Evolutionary conservation across 345 rosid genomes (phyloP).

Genomic region (Alliaria petiolata): DNA sequence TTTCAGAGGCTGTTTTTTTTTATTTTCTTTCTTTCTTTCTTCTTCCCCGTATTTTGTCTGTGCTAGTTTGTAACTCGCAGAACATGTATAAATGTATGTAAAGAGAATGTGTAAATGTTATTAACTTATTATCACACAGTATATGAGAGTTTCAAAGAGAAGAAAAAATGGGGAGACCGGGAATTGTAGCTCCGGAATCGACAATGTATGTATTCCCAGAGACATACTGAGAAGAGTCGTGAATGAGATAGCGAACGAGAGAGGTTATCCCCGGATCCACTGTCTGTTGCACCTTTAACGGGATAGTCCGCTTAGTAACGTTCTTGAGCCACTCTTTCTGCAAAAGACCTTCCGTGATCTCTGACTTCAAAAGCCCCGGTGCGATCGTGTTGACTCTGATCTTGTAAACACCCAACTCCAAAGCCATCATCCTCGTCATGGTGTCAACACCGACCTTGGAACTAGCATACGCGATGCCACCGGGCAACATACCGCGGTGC

Average conservation of each 20-base stretch:
- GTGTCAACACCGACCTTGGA: slow-evolving; percentile 59
- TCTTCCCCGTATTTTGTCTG: no score
- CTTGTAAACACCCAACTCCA: slow-evolving; percentile 60
- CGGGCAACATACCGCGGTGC: slow-evolving; percentile 51
- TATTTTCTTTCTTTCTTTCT: no score
- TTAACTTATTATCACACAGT: slow-evolving; percentile 14
- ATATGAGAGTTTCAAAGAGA: slow-evolving; percentile 42
- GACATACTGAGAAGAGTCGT: slow-evolving; percentile 56
- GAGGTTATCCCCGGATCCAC: slow-evolving; percentile 68
- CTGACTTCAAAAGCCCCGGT: slow-evolving; percentile 70
- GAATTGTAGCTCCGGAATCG: slow-evolving; percentile 58
- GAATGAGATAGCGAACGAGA: slow-evolving; percentile 60
- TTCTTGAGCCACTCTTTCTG: slow-evolving; percentile 54
- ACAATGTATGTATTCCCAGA: slow-evolving; percentile 61
- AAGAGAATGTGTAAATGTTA: slow-evolving; percentile 21
- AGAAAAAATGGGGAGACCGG: slow-evolving; percentile 64
- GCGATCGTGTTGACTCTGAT: slow-evolving; percentile 80
- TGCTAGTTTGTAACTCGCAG: neutral
- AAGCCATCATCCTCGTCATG: slow-evolving; percentile 76
- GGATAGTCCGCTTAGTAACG: slow-evolving; percentile 34
- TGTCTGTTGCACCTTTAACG: slow-evolving; percentile 45
- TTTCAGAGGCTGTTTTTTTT: neutral
- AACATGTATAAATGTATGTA: slow-evolving; percentile 10
- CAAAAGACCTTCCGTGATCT: slow-evolving; percentile 64
- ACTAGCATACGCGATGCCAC: slow-evolving; percentile 54